Conservation (phyloP, 768 basidiomycete species). For the Termitomyces sp. region DNA sequence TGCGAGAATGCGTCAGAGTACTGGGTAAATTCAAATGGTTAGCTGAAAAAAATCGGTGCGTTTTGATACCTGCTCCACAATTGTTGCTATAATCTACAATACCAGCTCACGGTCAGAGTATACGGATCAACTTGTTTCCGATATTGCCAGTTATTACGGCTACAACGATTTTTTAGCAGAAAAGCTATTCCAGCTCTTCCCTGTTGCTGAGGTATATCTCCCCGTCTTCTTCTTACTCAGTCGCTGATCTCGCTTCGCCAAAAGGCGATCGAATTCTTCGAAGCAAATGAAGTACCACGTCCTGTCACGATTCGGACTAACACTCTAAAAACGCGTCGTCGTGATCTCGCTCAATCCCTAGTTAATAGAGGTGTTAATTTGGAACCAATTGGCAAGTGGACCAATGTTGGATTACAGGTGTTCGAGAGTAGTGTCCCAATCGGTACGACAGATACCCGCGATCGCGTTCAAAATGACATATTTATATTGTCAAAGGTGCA, state of each 20-base stretch:
- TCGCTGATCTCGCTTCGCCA: constrained; percentile 6
- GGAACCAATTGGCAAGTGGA: constrained; percentile 99
- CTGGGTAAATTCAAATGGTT: constrained; percentile 69
- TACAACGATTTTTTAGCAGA: constrained; percentile 95
- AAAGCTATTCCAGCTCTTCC: constrained; percentile 92
- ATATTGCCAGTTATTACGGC: constrained; percentile 95
- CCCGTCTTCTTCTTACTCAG: constrained; percentile 2
- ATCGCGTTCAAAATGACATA: not conserved
- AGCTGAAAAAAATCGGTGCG: constrained; percentile 66
- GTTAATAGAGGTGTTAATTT: constrained; percentile 96
- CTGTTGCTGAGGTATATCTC: constrained; percentile 76
- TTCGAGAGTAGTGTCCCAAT: constrained; percentile 96
- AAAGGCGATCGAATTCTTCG: constrained; percentile 97
- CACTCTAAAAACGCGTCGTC: constrained; percentile 87
- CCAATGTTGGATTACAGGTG: constrained; percentile 97
- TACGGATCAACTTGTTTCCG: constrained; percentile 78
- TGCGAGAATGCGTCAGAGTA: constrained; percentile 72
- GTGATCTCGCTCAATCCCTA: constrained; percentile 90
- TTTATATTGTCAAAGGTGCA: constrained; percentile 49
- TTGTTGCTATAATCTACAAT: not conserved
- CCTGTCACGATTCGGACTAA: constrained; percentile 99
- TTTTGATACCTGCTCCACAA: constrained; percentile 6
- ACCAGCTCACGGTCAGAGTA: constrained; percentile 86
- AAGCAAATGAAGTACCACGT: constrained; percentile 92
- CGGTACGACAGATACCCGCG: constrained; percentile 38